These are phyloP conservation scores for Sporothrix sp. DNA, from an alignment of 2,329 filamentous ascomycete species.

Conservation along the genomic window DNA sequence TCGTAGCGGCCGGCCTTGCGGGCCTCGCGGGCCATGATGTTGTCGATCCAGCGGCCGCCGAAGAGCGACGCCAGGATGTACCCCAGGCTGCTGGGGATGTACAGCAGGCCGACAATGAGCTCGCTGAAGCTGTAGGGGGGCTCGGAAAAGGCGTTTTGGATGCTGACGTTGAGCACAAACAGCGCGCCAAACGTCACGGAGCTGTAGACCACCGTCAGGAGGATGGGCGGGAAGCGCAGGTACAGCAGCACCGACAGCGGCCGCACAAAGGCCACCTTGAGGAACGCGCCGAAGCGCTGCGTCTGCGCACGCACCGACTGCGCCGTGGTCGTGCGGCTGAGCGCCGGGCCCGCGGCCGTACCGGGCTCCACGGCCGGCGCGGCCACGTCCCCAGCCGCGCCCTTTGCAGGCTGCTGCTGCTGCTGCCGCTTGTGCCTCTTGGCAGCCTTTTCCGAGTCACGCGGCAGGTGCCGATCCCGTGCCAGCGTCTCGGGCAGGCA, in stretches of 20 bases:
- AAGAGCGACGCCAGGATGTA: conserved; percentile 60
- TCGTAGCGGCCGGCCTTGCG: conserved; percentile 60
- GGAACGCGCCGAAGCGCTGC: conserved; percentile 39
- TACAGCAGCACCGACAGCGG: conserved; percentile 62
- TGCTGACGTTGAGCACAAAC: conserved; percentile 68
- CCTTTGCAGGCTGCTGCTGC: not conserved
- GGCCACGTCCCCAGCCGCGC: too few relatives aligned
- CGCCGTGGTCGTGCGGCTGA: conserved; percentile 43
- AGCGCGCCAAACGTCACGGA: conserved; percentile 66
- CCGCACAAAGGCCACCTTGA: conserved; percentile 58
- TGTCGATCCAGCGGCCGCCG: conserved; percentile 69
- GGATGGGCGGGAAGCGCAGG: conserved; percentile 63
- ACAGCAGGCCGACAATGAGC: conserved; percentile 63
- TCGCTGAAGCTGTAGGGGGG: conserved; percentile 59
- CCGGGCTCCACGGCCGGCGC: too few relatives aligned
- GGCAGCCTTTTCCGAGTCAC: not conserved
- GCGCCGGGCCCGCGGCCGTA: conserved; percentile 13
- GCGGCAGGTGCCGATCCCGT: conserved; percentile 15
- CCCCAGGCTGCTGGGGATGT: conserved; percentile 65
- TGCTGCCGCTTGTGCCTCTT: not conserved
- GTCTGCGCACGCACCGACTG: conserved; percentile 51
- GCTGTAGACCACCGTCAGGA: conserved; percentile 63
- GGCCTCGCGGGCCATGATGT: conserved; percentile 70
- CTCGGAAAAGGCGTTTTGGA: conserved; percentile 58
- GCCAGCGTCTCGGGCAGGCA: conserved; percentile 57